phyloP scores from a whole-genome alignment of 345 rosid genomes.

The Melaleuca quinquenervia region DNA sequence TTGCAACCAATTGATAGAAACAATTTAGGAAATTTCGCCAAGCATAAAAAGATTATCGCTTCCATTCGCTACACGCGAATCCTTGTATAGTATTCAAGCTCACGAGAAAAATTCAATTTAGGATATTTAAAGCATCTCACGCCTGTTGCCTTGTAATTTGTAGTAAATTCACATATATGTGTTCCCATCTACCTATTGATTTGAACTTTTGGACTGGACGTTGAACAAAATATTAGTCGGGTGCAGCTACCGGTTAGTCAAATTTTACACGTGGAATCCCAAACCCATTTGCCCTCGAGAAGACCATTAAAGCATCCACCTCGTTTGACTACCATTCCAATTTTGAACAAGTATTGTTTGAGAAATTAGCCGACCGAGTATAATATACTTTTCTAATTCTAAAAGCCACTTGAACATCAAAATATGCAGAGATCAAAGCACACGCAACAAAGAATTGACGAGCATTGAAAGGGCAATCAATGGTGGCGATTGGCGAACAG shows the following conservation, averaged over 20 bases:
- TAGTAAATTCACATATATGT: neutral
- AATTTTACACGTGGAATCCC: too few relatives aligned
- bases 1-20: neutral
- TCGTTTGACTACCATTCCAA: neutral
- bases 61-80: neutral
- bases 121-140: neutral
- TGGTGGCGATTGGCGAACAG: neutral
- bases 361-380: neutral
- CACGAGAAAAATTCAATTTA: neutral
- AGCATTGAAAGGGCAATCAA: neutral
- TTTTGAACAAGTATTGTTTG: neutral
- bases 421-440: neutral
- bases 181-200: fast-evolving
- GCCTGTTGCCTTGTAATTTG: fast-evolving
- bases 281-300: too few relatives aligned
- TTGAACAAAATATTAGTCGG: too few relatives aligned
- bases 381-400: neutral
- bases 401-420: neutral
- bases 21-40: neutral
- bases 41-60: fast-evolving
- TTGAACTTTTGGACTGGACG: too few relatives aligned
- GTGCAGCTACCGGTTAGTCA: too few relatives aligned
- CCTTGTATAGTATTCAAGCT: neutral
- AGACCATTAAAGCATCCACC: too few relatives aligned
- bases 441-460: neutral